Conservation (phyloP, 176 grass and related monocot genomes). For the Pontederia paniculata region DNA sequence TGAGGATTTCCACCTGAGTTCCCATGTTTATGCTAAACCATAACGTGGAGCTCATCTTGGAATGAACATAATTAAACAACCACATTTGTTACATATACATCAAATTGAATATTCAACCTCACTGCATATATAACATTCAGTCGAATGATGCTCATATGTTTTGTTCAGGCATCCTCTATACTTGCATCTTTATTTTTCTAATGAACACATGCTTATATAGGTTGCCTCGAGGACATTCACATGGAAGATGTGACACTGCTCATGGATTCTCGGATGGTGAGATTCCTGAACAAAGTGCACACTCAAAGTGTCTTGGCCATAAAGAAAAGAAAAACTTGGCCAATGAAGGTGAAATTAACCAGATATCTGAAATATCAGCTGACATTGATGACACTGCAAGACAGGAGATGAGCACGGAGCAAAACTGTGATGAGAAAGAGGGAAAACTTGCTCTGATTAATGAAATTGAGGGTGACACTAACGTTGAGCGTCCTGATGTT, state of each 20-base stretch:
- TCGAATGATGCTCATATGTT: no score
- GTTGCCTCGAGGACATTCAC: slow-evolving; percentile 34
- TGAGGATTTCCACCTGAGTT: no score
- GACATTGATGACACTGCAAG: slow-evolving; percentile 25
- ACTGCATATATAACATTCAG: no score
- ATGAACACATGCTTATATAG: slow-evolving; percentile 12
- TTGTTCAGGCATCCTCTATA: no score
- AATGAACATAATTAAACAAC: no score
- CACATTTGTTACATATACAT: no score
- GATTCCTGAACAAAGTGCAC: slow-evolving; percentile 25
- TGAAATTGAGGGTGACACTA: slow-evolving; percentile 48
- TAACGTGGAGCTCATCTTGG: no score
- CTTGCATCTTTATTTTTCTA: no score
- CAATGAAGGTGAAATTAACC: slow-evolving; percentile 42
- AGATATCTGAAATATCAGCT: slow-evolving; percentile 34
- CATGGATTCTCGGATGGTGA: slow-evolving; percentile 30
- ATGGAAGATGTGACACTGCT: slow-evolving; percentile 22
- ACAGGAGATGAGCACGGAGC: slow-evolving; percentile 47
- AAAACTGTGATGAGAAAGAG: slow-evolving; percentile 39
- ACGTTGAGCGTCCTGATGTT: slow-evolving; percentile 37
- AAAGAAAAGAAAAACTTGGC: slow-evolving; percentile 29
- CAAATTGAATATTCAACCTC: no score
- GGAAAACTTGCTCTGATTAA: slow-evolving; percentile 38
- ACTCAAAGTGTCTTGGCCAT: slow-evolving; percentile 28
- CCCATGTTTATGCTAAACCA: no score